These are phyloP conservation scores for Exsudoporus frostii DNA, from an alignment of 768 basidiomycete species.

Conservation along the genomic window DNA sequence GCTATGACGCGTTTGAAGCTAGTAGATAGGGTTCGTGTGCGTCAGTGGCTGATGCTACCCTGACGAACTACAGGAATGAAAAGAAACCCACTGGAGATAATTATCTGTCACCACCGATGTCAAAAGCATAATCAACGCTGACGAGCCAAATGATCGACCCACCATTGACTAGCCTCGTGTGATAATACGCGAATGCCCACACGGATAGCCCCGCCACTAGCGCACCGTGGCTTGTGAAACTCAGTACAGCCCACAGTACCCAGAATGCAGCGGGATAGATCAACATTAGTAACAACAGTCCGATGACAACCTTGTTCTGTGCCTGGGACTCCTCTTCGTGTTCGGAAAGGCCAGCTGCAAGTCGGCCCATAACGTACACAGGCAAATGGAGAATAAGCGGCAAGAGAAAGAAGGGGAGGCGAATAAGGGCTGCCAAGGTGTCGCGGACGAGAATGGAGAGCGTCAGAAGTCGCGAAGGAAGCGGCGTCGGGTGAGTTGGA, in stretches of 20 bases:
- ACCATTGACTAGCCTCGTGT: slow-evolving; percentile 83
- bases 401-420: slow-evolving; percentile 85
- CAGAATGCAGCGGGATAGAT: slow-evolving; percentile 86
- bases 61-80: slow-evolving; percentile 3
- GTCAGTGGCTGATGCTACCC: slow-evolving; percentile 18
- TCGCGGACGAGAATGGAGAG: slow-evolving; percentile 77
- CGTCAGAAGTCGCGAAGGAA: slow-evolving; percentile 83
- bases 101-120: slow-evolving; percentile 44
- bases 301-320: slow-evolving; percentile 94
- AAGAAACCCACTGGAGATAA: slow-evolving; percentile 65
- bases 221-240: slow-evolving; percentile 72
- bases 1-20: slow-evolving; percentile 86
- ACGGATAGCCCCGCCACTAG: slow-evolving; percentile 65
- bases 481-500: slow-evolving; percentile 61
- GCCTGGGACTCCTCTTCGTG: slow-evolving; percentile 94
- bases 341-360: slow-evolving; percentile 70
- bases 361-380: slow-evolving; percentile 75
- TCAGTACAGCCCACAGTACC: slow-evolving; percentile 79
- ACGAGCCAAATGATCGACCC: slow-evolving; percentile 35
- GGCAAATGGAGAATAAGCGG: slow-evolving; percentile 84
- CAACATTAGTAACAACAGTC: slow-evolving; percentile 65
- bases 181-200: slow-evolving; percentile 80
- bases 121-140: slow-evolving; percentile 18
- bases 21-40: slow-evolving; percentile 15
- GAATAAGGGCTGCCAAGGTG: slow-evolving; percentile 63